Percentiles rank a stretch among this genome's conserved stretches.
Conservation (phyloP, 1,139 yeast genomes). For the Blastobotrys elegans region DNA sequence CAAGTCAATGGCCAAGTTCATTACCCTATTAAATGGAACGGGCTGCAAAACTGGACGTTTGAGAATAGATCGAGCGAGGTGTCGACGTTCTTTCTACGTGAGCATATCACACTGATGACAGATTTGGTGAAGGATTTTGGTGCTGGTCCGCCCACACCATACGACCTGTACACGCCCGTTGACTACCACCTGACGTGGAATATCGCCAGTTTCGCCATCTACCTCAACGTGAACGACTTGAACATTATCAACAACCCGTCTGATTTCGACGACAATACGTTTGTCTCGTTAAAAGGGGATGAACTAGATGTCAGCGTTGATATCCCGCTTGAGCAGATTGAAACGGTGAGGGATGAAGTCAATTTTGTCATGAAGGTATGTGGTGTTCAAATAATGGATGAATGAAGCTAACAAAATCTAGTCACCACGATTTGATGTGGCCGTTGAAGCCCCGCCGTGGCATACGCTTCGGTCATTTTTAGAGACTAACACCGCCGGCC, state of each 20-base stretch:
- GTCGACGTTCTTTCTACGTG: conserved; percentile 67
- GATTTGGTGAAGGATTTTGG: conserved; percentile 76
- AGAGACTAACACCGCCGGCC: conserved; percentile 57
- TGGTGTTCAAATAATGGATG: background rate
- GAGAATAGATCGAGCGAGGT: conserved; percentile 49
- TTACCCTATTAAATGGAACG: conserved; percentile 80
- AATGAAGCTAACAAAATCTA: background rate
- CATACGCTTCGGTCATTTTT: conserved; percentile 75
- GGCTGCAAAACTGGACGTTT: conserved; percentile 63
- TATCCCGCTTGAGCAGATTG: conserved; percentile 60
- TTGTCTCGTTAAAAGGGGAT: conserved; percentile 67
- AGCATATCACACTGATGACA: conserved; percentile 69
- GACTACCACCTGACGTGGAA: conserved; percentile 60
- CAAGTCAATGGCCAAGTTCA: conserved; percentile 52
- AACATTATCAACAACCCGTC: conserved; percentile 86
- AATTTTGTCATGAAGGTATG: conserved; percentile 42
- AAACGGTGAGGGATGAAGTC: conserved; percentile 52
- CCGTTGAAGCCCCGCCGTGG: conserved; percentile 84
- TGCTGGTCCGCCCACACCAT: conserved; percentile 63
- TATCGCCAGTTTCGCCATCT: conserved; percentile 52
- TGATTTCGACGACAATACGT: conserved; percentile 75
- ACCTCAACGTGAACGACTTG: conserved; percentile 74
- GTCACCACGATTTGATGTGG: conserved; percentile 59
- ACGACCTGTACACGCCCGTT: conserved; percentile 71
- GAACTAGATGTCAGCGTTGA: conserved; percentile 43